phyloP scores from a whole-genome alignment of 2,329 filamentous ascomycete genomes.

The Nemania diffusa region DNA sequence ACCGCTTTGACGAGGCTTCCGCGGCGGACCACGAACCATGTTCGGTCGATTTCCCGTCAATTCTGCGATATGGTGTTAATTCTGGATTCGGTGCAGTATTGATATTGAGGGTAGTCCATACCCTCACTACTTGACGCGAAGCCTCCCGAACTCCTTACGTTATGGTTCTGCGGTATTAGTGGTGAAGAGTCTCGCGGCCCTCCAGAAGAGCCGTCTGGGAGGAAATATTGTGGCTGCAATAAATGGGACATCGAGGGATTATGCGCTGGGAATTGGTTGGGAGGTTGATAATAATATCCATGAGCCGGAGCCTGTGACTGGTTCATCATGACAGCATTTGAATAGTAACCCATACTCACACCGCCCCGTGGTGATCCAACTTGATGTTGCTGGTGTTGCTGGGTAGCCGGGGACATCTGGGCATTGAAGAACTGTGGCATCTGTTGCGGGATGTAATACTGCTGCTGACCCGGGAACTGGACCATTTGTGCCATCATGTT shows the following conservation, averaged over 20 bases:
- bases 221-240: slow-evolving; percentile 50
- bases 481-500: slow-evolving; percentile 55
- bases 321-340: slow-evolving; percentile 50
- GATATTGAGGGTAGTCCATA: slow-evolving; percentile 40
- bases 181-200: slow-evolving; percentile 37
- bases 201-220: slow-evolving; percentile 44
- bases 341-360: slow-evolving; percentile 52
- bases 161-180: slow-evolving; percentile 37
- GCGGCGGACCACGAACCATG: slow-evolving; percentile 63
- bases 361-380: slow-evolving; percentile 44
- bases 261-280: slow-evolving; percentile 52
- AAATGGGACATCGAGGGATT: slow-evolving; percentile 49
- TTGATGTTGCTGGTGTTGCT: slow-evolving; percentile 51
- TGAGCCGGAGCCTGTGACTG: slow-evolving; percentile 25
- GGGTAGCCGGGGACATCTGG: slow-evolving; percentile 53
- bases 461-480: slow-evolving; percentile 57
- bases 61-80: slow-evolving; percentile 41
- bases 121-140: slow-evolving; percentile 41
- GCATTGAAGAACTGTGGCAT: slow-evolving; percentile 58
- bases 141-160: slow-evolving; percentile 28
- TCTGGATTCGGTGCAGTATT: neutral
- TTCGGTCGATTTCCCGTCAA: slow-evolving; percentile 51
- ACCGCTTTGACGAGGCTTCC: slow-evolving; percentile 72
- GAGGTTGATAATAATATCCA: slow-evolving; percentile 56
- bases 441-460: slow-evolving; percentile 60